These are phyloP conservation scores for Rhododendron ovatum DNA, from an alignment of 148 eudicot species.

Conservation along the genomic window DNA sequence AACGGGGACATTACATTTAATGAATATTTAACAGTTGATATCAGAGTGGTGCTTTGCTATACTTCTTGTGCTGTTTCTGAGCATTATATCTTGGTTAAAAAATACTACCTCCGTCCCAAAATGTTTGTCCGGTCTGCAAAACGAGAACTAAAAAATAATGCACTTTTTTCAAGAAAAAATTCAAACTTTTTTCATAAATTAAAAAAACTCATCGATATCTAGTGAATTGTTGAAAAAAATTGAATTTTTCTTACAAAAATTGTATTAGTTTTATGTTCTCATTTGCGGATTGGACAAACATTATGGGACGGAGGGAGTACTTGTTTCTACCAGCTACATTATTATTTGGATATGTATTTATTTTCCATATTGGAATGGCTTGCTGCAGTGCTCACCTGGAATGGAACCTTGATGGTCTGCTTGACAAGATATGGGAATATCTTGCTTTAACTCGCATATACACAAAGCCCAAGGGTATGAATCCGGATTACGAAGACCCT, in stretches of 20 bases:
- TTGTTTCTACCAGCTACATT: neutral
- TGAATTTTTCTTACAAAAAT: too few relatives aligned
- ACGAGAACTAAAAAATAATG: too few relatives aligned
- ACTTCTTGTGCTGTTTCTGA: neutral
- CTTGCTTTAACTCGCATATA: conserved; percentile 90
- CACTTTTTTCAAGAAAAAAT: too few relatives aligned
- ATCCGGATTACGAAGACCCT: conserved; percentile 97
- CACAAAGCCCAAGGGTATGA: conserved; percentile 99
- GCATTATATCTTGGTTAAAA: neutral
- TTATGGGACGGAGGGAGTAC: too few relatives aligned
- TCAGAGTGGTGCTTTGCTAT: neutral
- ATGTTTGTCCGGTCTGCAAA: too few relatives aligned
- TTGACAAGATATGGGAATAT: conserved; percentile 96
- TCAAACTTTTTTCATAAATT: too few relatives aligned
- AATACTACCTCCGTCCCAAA: too few relatives aligned
- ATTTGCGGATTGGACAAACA: too few relatives aligned
- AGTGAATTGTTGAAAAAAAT: too few relatives aligned
- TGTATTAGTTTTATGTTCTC: too few relatives aligned
- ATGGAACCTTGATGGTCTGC: conserved; percentile 98
- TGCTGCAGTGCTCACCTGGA: conserved; percentile 90
- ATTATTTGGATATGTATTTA: neutral
- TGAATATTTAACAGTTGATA: neutral
- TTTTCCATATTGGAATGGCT: neutral
- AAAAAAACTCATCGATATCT: too few relatives aligned
- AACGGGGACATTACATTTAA: neutral